phyloP scores from a whole-genome alignment of 257 asterid genomes.

The Capsicum baccatum region DNA sequence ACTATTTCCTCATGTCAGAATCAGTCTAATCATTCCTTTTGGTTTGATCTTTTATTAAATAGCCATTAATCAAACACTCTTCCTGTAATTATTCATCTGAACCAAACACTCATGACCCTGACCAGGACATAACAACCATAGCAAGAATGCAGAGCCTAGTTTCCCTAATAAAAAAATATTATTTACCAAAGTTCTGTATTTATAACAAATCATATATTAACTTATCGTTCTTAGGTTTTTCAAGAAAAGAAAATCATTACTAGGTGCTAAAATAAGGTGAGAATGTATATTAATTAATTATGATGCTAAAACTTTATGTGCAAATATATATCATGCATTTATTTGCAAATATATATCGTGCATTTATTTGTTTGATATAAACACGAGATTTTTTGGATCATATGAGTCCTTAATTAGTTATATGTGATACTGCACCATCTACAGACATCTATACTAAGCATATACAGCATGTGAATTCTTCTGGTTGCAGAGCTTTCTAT shows the following conservation, averaged over 20 bases:
- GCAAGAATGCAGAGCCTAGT: neutral
- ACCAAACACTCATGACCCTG: constrained; percentile 19
- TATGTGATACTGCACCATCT: neutral
- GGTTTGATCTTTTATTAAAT: neutral
- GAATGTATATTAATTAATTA: neutral
- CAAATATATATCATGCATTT: neutral
- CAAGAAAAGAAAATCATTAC: neutral
- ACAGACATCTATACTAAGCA: neutral
- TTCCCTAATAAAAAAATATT: neutral
- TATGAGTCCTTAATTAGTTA: constrained; percentile 3
- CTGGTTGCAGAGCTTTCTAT: too few species aligned
- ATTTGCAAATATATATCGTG: neutral
- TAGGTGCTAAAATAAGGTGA: neutral
- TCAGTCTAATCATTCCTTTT: constrained; percentile 12
- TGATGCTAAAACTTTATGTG: neutral
- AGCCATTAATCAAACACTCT: constrained; percentile 23
- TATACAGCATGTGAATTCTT: too few species aligned
- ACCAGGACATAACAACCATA: constrained; percentile 19
- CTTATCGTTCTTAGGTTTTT: neutral
- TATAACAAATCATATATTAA: neutral
- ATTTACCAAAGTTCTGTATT: neutral
- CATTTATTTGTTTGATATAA: neutral
- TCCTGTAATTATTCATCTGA: constrained; percentile 7
- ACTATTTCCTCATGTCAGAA: neutral
- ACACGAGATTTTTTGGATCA: neutral